Evolutionary conservation across 768 basidiomycete genomes (phyloP).

Genomic region (Mycena rosella): DNA sequence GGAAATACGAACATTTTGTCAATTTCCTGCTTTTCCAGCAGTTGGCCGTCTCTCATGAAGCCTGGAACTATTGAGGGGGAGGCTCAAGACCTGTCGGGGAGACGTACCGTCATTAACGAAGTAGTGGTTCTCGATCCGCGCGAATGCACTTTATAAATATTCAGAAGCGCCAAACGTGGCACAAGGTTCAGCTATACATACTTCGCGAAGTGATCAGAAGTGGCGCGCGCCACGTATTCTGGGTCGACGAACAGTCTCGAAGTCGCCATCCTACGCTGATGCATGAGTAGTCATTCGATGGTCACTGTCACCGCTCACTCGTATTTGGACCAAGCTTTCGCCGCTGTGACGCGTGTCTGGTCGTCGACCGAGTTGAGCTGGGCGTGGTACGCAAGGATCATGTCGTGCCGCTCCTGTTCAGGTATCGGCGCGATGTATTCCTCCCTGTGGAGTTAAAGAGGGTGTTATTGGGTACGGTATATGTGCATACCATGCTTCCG

Average conservation of each 20-base stretch:
- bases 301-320: conserved; percentile 67
- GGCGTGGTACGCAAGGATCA: conserved; percentile 87
- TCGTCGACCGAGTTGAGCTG: conserved; percentile 83
- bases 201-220: conserved; percentile 83
- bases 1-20: conserved; percentile 80
- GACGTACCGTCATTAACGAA: conserved; percentile 75
- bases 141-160: conserved; percentile 74
- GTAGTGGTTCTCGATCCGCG: conserved; percentile 92
- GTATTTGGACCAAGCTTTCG: conserved; percentile 92
- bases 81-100: too few species aligned
- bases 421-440: conserved; percentile 87
- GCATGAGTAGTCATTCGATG: not conserved
- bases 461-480: not conserved
- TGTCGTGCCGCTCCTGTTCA: conserved; percentile 80
- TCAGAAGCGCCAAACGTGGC: not conserved
- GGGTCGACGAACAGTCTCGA: conserved; percentile 80
- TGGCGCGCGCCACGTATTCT: conserved; percentile 74
- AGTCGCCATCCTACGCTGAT: conserved; percentile 78
- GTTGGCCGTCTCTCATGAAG: conserved; percentile 90
- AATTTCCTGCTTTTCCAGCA: conserved; percentile 85
- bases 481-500: conserved; percentile 80
- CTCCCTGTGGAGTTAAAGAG: conserved; percentile 65
- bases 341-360: conserved; percentile 72
- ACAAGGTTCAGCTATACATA: conserved; percentile 45
- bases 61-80: conserved; percentile 38